These are phyloP conservation scores for Phytophthora ramorum DNA, from an alignment of 352 stramenopile genomes.

Conservation along the genomic window DNA sequence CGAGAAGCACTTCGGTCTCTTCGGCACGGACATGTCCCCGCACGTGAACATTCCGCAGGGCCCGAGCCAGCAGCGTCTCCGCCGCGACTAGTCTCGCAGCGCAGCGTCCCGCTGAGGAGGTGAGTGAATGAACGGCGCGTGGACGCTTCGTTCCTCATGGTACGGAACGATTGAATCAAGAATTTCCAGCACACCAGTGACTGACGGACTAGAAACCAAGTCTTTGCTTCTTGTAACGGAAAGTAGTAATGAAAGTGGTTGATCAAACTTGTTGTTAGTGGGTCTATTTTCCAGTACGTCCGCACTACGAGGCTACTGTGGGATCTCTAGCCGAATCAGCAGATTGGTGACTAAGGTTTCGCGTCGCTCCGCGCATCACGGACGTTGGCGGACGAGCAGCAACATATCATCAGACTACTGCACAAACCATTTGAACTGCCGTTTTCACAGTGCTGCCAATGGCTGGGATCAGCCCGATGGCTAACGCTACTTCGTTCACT, in stretches of 20 bases:
- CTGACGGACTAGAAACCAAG: not conserved
- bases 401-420: too few relatives aligned
- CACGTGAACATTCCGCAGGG: constrained; percentile 48
- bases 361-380: too few relatives aligned
- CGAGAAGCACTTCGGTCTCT: constrained; percentile 69
- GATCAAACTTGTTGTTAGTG: not conserved
- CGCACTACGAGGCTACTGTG: too few relatives aligned
- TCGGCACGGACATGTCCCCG: constrained; percentile 41
- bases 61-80: constrained; percentile 24
- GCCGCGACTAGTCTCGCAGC: constrained; percentile 9
- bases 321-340: too few relatives aligned
- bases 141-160: not conserved
- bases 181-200: not conserved
- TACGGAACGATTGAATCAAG: not conserved
- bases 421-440: too few relatives aligned
- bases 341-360: too few relatives aligned
- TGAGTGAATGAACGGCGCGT: not conserved
- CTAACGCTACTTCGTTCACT: too few relatives aligned
- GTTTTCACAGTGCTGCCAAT: too few relatives aligned
- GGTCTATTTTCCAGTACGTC: too few relatives aligned
- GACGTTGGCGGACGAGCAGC: too few relatives aligned
- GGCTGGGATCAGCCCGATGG: too few relatives aligned
- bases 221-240: not conserved
- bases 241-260: not conserved
- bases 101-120: not conserved